phyloP scores from a whole-genome alignment of 2,329 filamentous ascomycete species.

The Emmonsiellopsis sp. region DNA sequence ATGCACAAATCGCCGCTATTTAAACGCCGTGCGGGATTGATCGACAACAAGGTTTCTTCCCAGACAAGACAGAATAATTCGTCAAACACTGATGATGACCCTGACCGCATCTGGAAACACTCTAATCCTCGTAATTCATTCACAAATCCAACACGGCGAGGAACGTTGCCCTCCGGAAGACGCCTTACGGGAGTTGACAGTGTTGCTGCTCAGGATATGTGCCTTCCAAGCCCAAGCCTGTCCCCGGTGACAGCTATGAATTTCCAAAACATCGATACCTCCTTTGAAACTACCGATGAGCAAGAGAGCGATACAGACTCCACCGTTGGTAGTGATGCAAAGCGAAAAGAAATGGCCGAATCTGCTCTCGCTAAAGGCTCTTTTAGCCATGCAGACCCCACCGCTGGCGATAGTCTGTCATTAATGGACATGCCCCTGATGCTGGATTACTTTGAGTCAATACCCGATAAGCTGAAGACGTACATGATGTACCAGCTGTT shows the following conservation, averaged over 20 bases:
- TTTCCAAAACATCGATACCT: constrained; percentile 37
- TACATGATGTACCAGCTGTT: constrained; percentile 97
- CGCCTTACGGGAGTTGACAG: constrained; percentile 52
- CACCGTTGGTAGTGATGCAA: constrained; percentile 40
- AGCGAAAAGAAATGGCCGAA: constrained; percentile 18
- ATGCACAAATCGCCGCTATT: constrained; percentile 11
- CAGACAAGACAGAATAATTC: neutral
- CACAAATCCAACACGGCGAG: constrained; percentile 19
- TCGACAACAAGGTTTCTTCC: neutral
- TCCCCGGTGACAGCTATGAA: constrained; percentile 79
- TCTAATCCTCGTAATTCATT: neutral
- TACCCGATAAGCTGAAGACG: constrained; percentile 85
- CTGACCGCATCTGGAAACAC: neutral
- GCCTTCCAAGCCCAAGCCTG: constrained; percentile 85
- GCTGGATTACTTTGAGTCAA: constrained; percentile 80
- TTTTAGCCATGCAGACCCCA: neutral
- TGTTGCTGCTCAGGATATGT: constrained; percentile 73
- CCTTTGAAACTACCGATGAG: constrained; percentile 32
- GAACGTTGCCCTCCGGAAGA: constrained; percentile 24
- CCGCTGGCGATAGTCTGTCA: constrained; percentile 25
- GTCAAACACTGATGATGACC: neutral
- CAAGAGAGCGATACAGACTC: constrained; percentile 35
- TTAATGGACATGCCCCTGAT: constrained; percentile 76
- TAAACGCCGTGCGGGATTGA: constrained; percentile 9
- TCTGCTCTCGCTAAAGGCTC: constrained; percentile 8